Conservation (phyloP, 2,329 filamentous ascomycete species). For the Penicillium sp. region DNA sequence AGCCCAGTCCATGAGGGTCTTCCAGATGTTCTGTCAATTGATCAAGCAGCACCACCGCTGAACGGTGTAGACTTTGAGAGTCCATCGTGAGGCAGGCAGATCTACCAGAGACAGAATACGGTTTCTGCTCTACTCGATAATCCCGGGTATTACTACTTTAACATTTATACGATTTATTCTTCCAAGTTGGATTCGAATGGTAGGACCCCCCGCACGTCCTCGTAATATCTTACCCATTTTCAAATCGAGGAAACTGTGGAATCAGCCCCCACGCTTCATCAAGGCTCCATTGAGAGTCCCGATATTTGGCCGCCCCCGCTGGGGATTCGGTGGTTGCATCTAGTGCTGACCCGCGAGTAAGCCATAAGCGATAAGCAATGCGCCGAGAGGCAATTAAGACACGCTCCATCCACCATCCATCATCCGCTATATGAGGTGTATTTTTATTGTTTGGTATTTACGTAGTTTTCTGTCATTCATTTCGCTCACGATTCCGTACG, state of each 20-base stretch:
- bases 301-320: background rate
- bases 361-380: background rate
- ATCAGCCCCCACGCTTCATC: background rate
- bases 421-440: background rate
- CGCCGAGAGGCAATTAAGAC: background rate
- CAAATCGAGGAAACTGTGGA: background rate
- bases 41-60: constrained; percentile 1
- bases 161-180: background rate
- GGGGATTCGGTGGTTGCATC: background rate
- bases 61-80: background rate
- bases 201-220: background rate
- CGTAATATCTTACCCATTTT: background rate
- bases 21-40: constrained; percentile 8
- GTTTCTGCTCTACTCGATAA: background rate
- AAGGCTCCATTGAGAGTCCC: background rate
- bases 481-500: background rate
- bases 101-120: background rate
- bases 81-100: background rate
- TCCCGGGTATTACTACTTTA: background rate
- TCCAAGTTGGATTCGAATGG: background rate
- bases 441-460: background rate
- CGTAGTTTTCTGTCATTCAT: background rate
- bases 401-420: background rate
- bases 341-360: background rate
- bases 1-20: constrained; percentile 7